These are phyloP conservation scores for Bryum argenteum DNA, from an alignment of 225 moss, liverwort and hornwort genomes.

Conservation along the genomic window DNA sequence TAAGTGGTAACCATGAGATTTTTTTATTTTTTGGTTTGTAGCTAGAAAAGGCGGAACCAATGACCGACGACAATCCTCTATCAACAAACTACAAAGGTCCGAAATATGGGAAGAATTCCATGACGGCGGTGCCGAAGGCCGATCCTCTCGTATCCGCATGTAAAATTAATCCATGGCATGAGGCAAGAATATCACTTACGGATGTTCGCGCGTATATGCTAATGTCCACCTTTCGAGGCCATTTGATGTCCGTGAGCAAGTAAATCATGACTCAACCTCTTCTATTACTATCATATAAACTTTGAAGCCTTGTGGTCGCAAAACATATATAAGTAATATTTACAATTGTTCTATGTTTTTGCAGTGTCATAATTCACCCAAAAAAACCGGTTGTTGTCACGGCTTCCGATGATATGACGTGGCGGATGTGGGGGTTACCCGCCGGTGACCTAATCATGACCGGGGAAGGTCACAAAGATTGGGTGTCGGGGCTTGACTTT, in stretches of 20 bases:
- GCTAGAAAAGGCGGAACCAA: slow-evolving; percentile 47
- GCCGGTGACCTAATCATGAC: slow-evolving; percentile 96
- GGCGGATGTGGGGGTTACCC: slow-evolving; percentile 96
- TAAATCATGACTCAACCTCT: slow-evolving; percentile 36
- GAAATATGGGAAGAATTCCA: slow-evolving; percentile 47
- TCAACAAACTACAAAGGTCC: slow-evolving; percentile 59
- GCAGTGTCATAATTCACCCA: slow-evolving; percentile 83
- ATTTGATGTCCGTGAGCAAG: slow-evolving; percentile 87
- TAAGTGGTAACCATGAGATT: slow-evolving; percentile 6
- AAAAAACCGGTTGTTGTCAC: slow-evolving; percentile 88
- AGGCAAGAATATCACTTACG: slow-evolving; percentile 51
- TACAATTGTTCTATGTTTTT: slow-evolving; percentile 23
- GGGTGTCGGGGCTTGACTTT: slow-evolving; percentile 89
- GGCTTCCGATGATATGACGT: slow-evolving; percentile 92
- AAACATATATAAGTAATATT: not conserved
- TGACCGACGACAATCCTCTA: slow-evolving; percentile 64
- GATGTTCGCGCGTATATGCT: slow-evolving; percentile 67
- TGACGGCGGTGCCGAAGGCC: slow-evolving; percentile 62
- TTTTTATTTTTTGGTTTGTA: slow-evolving; percentile 5
- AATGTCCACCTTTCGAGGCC: slow-evolving; percentile 74
- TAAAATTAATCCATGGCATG: slow-evolving; percentile 63
- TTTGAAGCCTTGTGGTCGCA: not conserved
- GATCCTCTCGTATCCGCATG: slow-evolving; percentile 77
- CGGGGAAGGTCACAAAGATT: slow-evolving; percentile 92
- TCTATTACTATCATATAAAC: not conserved